Percentiles rank a stretch among this genome's conserved stretches.
Conservation (phyloP, 2,329 filamentous ascomycete species). For the Aspergillus novofumigatus region DNA sequence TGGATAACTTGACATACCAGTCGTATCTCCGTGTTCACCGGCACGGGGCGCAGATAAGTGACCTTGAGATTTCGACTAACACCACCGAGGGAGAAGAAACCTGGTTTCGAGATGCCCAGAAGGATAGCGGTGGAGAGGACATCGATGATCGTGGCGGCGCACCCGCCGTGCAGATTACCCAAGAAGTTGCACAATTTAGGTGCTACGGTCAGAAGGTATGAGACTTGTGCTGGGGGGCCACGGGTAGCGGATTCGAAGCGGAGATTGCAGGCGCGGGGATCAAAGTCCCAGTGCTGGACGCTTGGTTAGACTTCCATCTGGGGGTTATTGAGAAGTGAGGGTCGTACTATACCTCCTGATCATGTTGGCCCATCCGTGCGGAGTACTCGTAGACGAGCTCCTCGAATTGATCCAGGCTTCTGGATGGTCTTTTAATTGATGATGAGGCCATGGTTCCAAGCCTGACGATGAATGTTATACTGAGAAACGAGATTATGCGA, state of each 20-base stretch:
- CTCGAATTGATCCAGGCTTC: constrained; percentile 30
- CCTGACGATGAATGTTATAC: neutral
- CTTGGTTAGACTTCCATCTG: neutral
- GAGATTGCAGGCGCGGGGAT: constrained; percentile 26
- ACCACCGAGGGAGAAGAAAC: constrained; percentile 59
- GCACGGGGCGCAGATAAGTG: constrained; percentile 63
- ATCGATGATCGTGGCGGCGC: constrained; percentile 65
- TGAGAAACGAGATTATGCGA: neutral
- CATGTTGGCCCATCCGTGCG: constrained; percentile 15
- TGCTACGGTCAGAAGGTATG: constrained; percentile 58
- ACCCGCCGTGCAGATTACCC: constrained; percentile 88
- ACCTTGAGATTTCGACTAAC: constrained; percentile 63
- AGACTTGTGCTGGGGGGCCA: constrained; percentile 31
- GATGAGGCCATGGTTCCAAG: constrained; percentile 15
- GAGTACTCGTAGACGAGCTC: constrained; percentile 25
- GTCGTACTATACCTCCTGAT: constrained; percentile 12
- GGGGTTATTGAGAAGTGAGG: neutral
- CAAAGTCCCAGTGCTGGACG: constrained; percentile 29
- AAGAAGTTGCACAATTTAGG: constrained; percentile 85
- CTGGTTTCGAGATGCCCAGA: constrained; percentile 52
- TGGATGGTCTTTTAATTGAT: constrained; percentile 16
- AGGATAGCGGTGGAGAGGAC: constrained; percentile 59
- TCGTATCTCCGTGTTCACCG: constrained; percentile 48
- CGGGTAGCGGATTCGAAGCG: constrained; percentile 36
- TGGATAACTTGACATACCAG: constrained; percentile 58